Evolutionary conservation across 2,329 filamentous ascomycete genomes (phyloP), one percentile per base, ranked within the genome.

Genomic region (Penicillium brasilianum): DNA sequence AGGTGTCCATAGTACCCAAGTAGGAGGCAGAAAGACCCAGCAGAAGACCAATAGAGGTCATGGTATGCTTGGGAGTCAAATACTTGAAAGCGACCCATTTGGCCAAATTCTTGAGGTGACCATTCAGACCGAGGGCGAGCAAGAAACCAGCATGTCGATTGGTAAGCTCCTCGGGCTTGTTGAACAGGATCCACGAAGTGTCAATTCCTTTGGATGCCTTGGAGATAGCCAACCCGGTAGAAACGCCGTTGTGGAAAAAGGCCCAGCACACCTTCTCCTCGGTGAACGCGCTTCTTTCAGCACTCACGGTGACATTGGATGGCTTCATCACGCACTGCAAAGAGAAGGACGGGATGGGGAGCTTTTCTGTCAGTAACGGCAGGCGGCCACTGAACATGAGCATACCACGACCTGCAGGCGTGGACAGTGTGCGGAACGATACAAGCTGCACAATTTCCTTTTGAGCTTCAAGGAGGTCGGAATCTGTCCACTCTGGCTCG

Each of bases 31-130:
- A 93, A 18, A 99, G 83, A 0, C 95, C 95, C 0, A 99, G 83
- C 3, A 99, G 83, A n/a, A 99, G 82, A 10, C 95, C 95, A 57
- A 99, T 94, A 0, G 95, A 98, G 25, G 95, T 98, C 95, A 99
- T 99, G 28, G 93, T 96, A 76, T 99, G 96, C 72, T 99, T 99
- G 1, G 95, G 94, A 0, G 95, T 99, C n/a, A 99, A 82, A 69
- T 99, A 99, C 73, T 97, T 98, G 84, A 98, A 99, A 9, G 93
- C 94, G 46, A 99, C 90, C 94, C 95, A 99, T 80, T 98, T 98
- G 2, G 95, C 95, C 30, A 99, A 86, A 8, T 88, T 90, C 69
- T 92, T 95, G n/a, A 99, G 82, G 78, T 99, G 96, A 0, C 95
- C 96, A 69, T 97, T 97, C 25, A 99, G 82, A 3, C 95, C 95